Conservation (phyloP, 352 stramenopile genomes). For the Globisporangium paddicum region DNA sequence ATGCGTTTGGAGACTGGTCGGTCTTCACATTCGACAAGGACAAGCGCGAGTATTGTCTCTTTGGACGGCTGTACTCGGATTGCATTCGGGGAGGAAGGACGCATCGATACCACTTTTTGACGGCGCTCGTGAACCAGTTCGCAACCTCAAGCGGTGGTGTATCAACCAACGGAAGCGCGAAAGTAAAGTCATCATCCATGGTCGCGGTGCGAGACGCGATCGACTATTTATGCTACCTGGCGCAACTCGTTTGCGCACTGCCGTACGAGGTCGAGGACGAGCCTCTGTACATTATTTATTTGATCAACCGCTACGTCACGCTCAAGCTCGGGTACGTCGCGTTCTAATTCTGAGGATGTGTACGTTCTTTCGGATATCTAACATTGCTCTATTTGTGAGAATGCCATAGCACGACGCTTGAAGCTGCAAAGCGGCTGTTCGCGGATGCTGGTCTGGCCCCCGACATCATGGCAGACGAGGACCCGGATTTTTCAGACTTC, state of each 20-base stretch:
- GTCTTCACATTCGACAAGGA: constrained; percentile 62
- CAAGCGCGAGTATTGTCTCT: constrained; percentile 66
- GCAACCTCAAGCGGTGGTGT: constrained; percentile 45
- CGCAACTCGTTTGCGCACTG: constrained; percentile 58
- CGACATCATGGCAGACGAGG: constrained; percentile 42
- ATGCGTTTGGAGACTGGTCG: constrained; percentile 40
- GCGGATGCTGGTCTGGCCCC: constrained; percentile 26
- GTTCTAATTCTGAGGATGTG: background rate
- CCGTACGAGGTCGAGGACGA: constrained; percentile 83
- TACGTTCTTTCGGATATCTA: background rate
- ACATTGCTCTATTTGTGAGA: background rate
- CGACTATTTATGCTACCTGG: constrained; percentile 75
- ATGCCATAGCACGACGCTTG: constrained; percentile 47
- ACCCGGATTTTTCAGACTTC: constrained; percentile 34
- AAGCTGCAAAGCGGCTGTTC: constrained; percentile 53
- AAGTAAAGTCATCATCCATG: background rate
- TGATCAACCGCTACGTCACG: constrained; percentile 77
- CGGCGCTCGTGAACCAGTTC: constrained; percentile 69
- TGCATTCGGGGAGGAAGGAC: constrained; percentile 45
- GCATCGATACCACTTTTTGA: constrained; percentile 56
- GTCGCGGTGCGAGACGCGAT: constrained; percentile 22
- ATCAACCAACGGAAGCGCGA: constrained; percentile 12
- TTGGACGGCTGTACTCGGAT: constrained; percentile 60
- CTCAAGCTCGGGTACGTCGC: constrained; percentile 70
- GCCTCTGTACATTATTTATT: constrained; percentile 84